phyloP scores from a whole-genome alignment of 2,329 filamentous ascomycete species.

The Parafenestella ontariensis region DNA sequence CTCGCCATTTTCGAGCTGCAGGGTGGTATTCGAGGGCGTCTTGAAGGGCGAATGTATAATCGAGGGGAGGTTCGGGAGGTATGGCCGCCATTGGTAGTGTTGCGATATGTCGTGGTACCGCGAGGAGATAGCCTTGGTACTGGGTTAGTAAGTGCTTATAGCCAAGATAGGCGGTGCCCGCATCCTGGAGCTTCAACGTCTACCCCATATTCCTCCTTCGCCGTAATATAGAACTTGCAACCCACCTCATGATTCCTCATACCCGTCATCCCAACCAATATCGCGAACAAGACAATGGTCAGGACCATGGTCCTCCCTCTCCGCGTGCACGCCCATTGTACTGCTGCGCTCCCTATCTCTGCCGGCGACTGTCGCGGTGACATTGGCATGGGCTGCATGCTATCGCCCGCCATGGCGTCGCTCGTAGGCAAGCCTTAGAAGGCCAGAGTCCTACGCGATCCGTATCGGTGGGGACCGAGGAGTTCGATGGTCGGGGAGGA shows the following conservation, averaged over 20 bases:
- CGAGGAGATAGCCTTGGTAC: conserved; percentile 30
- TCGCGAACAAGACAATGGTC: conserved; percentile 22
- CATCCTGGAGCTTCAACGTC: neutral
- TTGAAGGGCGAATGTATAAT: conserved; percentile 36
- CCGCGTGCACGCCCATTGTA: conserved; percentile 39
- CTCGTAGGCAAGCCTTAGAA: neutral
- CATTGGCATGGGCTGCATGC: conserved; percentile 33
- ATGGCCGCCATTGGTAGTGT: conserved; percentile 40
- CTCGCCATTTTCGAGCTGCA: conserved; percentile 44
- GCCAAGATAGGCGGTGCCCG: neutral
- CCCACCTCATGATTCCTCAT: conserved; percentile 29
- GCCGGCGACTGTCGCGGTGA: conserved; percentile 32
- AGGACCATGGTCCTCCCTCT: conserved; percentile 38
- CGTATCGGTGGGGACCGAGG: neutral
- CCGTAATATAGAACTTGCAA: neutral
- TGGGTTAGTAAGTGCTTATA: conserved; percentile 9
- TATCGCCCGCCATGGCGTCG: conserved; percentile 29
- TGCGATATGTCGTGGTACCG: conserved; percentile 34
- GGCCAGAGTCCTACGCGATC: neutral
- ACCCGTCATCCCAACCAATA: conserved; percentile 29
- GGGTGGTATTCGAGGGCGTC: conserved; percentile 42
- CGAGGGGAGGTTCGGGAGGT: conserved; percentile 32
- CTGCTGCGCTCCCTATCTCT: conserved; percentile 33
- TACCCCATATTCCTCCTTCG: neutral
- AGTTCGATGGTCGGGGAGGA: neutral